phyloP scores from a whole-genome alignment of 306 rosid species.

The Parietaria judaica region DNA sequence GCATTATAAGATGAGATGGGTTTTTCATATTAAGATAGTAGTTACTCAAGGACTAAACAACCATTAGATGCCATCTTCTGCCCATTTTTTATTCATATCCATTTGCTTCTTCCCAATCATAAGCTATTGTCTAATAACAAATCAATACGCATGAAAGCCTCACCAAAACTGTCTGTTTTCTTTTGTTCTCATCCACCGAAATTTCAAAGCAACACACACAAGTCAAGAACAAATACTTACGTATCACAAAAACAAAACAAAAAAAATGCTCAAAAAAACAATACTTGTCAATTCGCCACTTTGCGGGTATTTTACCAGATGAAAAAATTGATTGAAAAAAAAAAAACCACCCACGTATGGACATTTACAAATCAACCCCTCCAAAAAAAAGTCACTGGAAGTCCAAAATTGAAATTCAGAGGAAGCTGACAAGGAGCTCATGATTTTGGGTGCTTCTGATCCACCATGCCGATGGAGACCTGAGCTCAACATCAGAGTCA shows the following conservation, averaged over 20 bases:
- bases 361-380: conserved; percentile 9
- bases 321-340: background rate
- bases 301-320: no score
- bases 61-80: conserved; percentile 7
- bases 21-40: conserved; percentile 1
- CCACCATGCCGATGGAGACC: conserved; percentile 27
- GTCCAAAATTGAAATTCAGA: conserved; percentile 19
- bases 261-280: background rate
- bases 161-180: background rate
- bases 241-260: background rate
- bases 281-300: no score
- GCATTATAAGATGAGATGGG: conserved; percentile 6
- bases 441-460: conserved; percentile 24
- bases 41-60: conserved; percentile 1
- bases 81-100: background rate
- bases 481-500: conserved; percentile 20
- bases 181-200: background rate
- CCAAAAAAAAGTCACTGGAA: background rate
- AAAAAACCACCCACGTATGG: conserved; percentile 1
- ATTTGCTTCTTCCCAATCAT: background rate
- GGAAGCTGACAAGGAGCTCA: conserved; percentile 15
- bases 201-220: background rate
- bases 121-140: background rate
- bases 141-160: background rate
- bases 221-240: background rate